Base-by-base conservation (phyloP, 305 asterid genomes). In the Solanum aculeatissimum region DNA sequence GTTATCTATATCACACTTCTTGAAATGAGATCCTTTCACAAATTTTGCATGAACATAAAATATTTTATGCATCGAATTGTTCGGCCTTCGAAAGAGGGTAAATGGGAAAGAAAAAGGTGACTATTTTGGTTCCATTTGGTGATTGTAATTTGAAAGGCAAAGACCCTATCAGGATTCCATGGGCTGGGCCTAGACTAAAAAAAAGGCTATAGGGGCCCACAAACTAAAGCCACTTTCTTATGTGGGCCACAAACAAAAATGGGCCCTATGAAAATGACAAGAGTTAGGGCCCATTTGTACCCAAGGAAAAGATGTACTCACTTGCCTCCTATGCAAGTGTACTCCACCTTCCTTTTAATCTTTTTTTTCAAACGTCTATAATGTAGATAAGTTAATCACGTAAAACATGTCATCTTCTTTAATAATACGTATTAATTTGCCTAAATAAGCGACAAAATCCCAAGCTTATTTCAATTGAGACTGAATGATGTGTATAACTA, bases 251-350 rank as follows among this genome's bases (percentile, higher is more conserved):
- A 4, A 18, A 38, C 29, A 70, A 38, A 69, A 38, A 10, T 69
- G 29, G 78, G 6, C 19, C 49, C 27, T 1, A 18, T 69, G 77
- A 69, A 65, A 32, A 68, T 69, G 25, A 69, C 25, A 69, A 2
- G 45, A 3, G 1, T 15, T 66, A 66, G 6, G 43, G 23, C 14
- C 74, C 7, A 68, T 69, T 19, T 69, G 78, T 69, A 19, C 10
- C 29, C 3, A 40, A 38, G 18, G 8, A 16, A 68, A 69, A 68
- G 15, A 2, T 35, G 25, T 38, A 69, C 77, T 38, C 51, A 38
- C 77, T 38, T 19, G 77, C 77, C 51, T 69, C 27, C 27, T 10
- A n/a, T 9, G 18, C 78, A 38, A 69, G 78, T 69, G 51, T 69
- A 38, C 10, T 69, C 79, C 53, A 70, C 79, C 32, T 70, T 40